Conservation (phyloP, 768 basidiomycete genomes). For the Melanogaster broomeanus region DNA sequence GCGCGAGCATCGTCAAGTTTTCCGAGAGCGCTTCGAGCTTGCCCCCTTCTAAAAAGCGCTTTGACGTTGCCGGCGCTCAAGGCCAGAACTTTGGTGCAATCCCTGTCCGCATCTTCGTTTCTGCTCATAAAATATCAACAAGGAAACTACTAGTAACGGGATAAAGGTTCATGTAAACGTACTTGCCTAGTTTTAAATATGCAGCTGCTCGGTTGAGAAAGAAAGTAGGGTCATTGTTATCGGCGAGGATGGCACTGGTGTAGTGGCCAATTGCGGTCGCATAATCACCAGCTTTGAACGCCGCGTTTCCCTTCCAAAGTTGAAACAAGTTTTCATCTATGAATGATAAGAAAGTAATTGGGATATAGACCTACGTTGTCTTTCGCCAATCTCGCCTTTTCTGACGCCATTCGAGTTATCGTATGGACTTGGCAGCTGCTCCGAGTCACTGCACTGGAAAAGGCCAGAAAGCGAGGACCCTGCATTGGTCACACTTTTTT, state of each 20-base stretch:
- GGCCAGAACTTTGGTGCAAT: constrained; percentile 67
- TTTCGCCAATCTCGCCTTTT: constrained; percentile 35
- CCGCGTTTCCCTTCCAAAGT: constrained; percentile 70
- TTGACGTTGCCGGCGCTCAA: constrained; percentile 69
- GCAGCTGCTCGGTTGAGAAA: constrained; percentile 89
- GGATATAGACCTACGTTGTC: constrained; percentile 24
- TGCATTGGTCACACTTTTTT: too few relatives aligned
- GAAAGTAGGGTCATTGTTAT: constrained; percentile 71
- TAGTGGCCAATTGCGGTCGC: constrained; percentile 84
- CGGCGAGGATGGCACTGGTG: constrained; percentile 73
- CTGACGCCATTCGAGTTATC: constrained; percentile 32
- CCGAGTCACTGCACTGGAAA: too few relatives aligned
- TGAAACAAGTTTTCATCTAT: neutral
- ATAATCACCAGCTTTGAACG: constrained; percentile 83
- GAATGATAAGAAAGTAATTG: neutral
- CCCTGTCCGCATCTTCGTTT: constrained; percentile 77
- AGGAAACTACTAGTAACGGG: constrained; percentile 4
- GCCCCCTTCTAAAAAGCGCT: constrained; percentile 74
- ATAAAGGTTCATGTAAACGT: constrained; percentile 39
- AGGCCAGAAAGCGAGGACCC: too few relatives aligned
- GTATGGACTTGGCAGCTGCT: constrained; percentile 4
- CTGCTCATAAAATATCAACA: constrained; percentile 37
- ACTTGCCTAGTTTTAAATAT: constrained; percentile 95
- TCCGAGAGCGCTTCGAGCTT: constrained; percentile 63
- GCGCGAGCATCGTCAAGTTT: constrained; percentile 57